Evolutionary conservation across 2,329 filamentous ascomycete genomes (phyloP).

Genomic region (Curvularia verruculosa): DNA sequence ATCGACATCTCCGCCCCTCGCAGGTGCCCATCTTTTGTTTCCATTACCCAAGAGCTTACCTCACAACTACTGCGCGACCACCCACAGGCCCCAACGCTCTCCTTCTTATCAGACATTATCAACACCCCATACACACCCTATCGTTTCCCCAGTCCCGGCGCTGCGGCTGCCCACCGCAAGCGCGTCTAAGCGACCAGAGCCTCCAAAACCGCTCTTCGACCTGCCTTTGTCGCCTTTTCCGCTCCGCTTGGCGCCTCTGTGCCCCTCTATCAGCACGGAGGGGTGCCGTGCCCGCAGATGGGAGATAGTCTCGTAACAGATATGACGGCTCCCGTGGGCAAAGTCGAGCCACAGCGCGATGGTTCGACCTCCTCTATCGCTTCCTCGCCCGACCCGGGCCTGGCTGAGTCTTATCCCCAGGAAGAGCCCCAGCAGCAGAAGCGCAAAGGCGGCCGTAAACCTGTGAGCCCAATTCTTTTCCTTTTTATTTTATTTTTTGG

Average conservation of each 20-base stretch:
- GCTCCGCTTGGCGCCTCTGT: constrained; percentile 42
- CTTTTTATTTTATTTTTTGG: no score
- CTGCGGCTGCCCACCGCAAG: constrained; percentile 41
- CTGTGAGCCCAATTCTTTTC: no score
- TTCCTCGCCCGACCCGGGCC: constrained; percentile 56
- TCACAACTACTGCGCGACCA: constrained; percentile 52
- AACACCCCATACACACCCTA: constrained; percentile 47
- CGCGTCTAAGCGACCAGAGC: constrained; percentile 48
- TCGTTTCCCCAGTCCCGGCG: constrained; percentile 41
- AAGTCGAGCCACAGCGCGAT: constrained; percentile 53
- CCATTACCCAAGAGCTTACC: constrained; percentile 58
- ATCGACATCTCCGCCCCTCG: constrained; percentile 44
- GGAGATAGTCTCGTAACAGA: constrained; percentile 55
- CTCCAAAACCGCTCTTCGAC: constrained; percentile 29
- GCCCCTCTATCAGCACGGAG: constrained; percentile 47
- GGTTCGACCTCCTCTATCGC: constrained; percentile 57
- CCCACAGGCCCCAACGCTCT: constrained; percentile 37
- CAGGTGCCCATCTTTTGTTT: constrained; percentile 45
- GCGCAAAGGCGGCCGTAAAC: constrained; percentile 96
- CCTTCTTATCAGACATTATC: constrained; percentile 54
- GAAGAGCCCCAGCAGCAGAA: constrained; percentile 69
- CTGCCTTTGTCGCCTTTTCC: constrained; percentile 43
- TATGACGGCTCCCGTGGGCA: constrained; percentile 54
- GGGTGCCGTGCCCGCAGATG: constrained; percentile 58
- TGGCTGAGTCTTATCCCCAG: constrained; percentile 49